phyloP scores from a whole-genome alignment of 768 basidiomycete genomes.

The Suillus occidentalis region DNA sequence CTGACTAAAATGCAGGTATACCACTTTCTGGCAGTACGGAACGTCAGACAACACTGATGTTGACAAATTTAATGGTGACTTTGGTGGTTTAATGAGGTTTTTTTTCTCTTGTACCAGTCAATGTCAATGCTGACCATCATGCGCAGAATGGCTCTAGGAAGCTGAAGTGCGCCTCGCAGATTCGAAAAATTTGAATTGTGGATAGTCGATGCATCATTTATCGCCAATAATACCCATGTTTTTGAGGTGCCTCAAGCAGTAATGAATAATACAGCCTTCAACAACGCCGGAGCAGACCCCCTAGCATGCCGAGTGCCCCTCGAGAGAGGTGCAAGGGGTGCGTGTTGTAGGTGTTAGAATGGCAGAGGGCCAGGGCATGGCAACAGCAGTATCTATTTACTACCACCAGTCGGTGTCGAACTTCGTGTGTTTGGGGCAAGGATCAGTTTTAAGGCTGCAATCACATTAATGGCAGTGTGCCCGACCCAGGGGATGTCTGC shows the following conservation, averaged over 20 bases:
- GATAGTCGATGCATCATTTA: background rate
- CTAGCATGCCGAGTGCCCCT: background rate
- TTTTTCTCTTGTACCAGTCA: background rate
- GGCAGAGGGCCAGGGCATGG: background rate
- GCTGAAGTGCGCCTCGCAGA: background rate
- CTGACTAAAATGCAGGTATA: background rate
- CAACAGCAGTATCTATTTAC: background rate
- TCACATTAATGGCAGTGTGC: background rate
- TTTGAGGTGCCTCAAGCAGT: background rate
- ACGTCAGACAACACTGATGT: background rate
- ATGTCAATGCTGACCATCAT: background rate
- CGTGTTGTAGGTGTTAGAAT: background rate
- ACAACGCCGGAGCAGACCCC: too few relatives aligned
- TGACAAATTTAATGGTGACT: slow-evolving; percentile 1
- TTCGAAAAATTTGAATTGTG: background rate
- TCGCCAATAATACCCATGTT: background rate
- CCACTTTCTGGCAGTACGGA: slow-evolving; percentile 2
- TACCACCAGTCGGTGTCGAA: background rate
- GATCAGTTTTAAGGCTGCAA: background rate
- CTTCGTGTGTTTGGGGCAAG: background rate
- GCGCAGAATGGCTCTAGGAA: slow-evolving; percentile 22
- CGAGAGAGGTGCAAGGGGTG: background rate
- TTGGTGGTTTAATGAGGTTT: background rate
- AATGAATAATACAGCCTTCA: background rate
- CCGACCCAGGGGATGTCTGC: background rate